Base-by-base conservation (phyloP, 805 yeast species). In the Maudiozyma serrabonitensis region DNA sequence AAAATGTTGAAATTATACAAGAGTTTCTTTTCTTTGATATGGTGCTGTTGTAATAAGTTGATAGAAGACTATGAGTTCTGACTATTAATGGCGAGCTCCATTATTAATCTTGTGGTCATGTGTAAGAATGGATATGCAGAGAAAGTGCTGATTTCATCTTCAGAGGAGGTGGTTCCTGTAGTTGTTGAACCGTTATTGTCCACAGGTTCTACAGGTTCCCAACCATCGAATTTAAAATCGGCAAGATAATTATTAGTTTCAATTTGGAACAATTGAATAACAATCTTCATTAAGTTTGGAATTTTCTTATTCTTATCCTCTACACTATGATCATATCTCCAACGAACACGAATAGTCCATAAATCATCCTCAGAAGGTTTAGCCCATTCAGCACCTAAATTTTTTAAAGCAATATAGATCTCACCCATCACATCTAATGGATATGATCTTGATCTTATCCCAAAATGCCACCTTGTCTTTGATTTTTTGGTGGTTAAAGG, bases 361-460 rank as follows among this genome's bases (percentile, higher is more conserved):
- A 89, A 72, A 60, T 90, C 96, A 60, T 90, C 96, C 58, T 90
- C 96, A 0, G 90, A 79, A 6, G 98, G 97, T 58, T 84, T 82
- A 9, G 93, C 87, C 98, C 98, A 93, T 67, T 93, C 97, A 0
- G 98, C 98, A 1, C 96, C 97, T 48, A 93, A 71, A 60, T 87
- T 88, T 68, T 87, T 87, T 63, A 93, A 74, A 1, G 98, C 98
- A 44, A 96, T 76, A 69, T 93, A 93, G 42, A 93, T 90, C 65
- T 93, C 99, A 26, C 97, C 96, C 98, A 93, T 93, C 3, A 93
- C 99, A 67, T 93, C 99, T 58, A 93, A 74, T 34, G 99, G 98
- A 64, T 93, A 93, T 0, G 96, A 87, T 60, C 97, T 76, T 8
- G 96, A 88, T 63, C 99, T 76, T 52, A 93, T 93, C 56, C 99